Evolutionary conservation across 1,284 basidiomycete genomes (phyloP).

Genomic region (Ceratobasidium theobromae): DNA sequence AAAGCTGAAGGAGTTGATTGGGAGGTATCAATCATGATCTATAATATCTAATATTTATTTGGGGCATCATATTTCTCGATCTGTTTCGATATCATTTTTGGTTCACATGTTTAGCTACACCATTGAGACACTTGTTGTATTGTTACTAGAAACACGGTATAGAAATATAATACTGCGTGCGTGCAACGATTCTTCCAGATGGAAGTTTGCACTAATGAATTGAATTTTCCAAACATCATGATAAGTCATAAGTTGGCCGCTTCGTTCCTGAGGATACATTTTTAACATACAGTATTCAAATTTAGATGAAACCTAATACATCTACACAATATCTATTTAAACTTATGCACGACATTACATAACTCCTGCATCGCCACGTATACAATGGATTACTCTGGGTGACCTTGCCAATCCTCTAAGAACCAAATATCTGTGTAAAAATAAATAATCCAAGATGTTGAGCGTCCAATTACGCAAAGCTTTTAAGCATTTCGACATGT

Average conservation of each 20-base stretch:
- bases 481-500: conserved; percentile 46
- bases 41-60: not conserved
- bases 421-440: not conserved
- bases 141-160: not conserved
- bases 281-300: too few relatives aligned
- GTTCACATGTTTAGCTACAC: not conserved
- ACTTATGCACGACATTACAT: too few relatives aligned
- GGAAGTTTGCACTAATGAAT: conserved; percentile 29
- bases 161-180: not conserved
- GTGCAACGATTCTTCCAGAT: not conserved
- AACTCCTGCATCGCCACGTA: too few relatives aligned
- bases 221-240: too few relatives aligned
- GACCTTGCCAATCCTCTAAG: too few relatives aligned
- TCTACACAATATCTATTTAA: too few relatives aligned
- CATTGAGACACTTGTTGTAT: not conserved
- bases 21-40: conserved; percentile 60
- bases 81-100: not conserved
- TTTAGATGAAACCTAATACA: too few relatives aligned
- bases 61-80: not conserved
- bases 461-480: not conserved
- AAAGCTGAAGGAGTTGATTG: conserved; percentile 70
- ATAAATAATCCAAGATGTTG: not conserved
- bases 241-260: too few relatives aligned
- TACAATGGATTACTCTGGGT: too few relatives aligned
- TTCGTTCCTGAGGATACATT: too few relatives aligned